Base-by-base conservation (phyloP, 169 alveolate genomes). In the Eimeria necatrix region DNA sequence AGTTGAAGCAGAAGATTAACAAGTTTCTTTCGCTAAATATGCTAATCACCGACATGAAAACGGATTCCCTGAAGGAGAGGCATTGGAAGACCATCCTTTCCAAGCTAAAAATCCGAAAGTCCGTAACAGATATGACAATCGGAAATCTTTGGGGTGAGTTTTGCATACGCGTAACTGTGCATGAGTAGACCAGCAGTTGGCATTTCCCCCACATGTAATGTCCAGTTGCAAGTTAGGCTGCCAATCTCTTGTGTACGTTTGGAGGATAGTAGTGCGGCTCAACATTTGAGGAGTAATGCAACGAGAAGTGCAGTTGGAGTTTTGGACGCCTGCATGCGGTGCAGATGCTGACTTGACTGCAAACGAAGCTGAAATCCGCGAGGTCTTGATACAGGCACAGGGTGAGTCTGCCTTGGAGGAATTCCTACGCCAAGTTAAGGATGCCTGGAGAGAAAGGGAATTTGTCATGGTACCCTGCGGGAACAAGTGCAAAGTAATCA, bases 331-430 rank as follows among this genome's bases (percentile, higher is more conserved):
- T 80, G 26, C 22, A 20, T 80, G 68, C 49, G n/a, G n/a, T 60
- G 73, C 93, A 94, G 97, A 96, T 74, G 95, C 97, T 9, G 93
- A 97, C 78, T 93, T 97, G 88, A 56, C 93, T 59, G 74, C 61
- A 24, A 96, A 97, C 80, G 97, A 97, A 83, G 95, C 96, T 14
- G 97, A 93, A 26, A 93, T 97, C 73, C 95, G 96, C 46, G 99
- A 98, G 85, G 97, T 99, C 16, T 94, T 99, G 85, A 97, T 97
- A 84, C 98, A 98, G 94, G 99, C 99, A 2, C 98, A 98, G 94
- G 99, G 99, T 53, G 99, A 99, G 96, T 96, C 98, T 96, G 99
- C 99, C n/a, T 93, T 99, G 76, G 99, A 99, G 91, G 98, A 98
- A 22, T 98, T 98, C 97, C 94, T 98, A 48, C 97, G 97, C 7